phyloP scores from a whole-genome alignment of 1,139 yeast genomes.

The Protomyces gravidus region DNA sequence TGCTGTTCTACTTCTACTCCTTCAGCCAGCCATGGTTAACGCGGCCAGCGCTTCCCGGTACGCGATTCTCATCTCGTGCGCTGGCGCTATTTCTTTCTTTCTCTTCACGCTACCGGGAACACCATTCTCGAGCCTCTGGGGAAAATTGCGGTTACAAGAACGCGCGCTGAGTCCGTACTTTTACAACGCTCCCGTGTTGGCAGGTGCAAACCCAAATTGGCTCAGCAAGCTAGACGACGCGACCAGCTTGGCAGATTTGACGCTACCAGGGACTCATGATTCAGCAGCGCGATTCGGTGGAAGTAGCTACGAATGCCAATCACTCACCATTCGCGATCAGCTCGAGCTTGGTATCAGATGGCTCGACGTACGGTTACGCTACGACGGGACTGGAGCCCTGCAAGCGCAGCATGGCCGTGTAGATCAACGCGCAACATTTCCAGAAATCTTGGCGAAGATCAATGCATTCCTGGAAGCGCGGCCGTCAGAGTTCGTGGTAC shows the following conservation, averaged over 20 bases:
- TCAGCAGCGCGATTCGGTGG: slow-evolving; percentile 22
- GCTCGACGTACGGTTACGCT: slow-evolving; percentile 15
- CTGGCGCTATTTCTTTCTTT: not conserved
- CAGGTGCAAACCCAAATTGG: not conserved
- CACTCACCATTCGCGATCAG: slow-evolving; percentile 14
- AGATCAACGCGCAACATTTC: slow-evolving; percentile 5
- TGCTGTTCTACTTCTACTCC: not conserved
- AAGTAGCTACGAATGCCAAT: slow-evolving; percentile 16
- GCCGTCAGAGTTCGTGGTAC: slow-evolving; percentile 8
- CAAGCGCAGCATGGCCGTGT: slow-evolving; percentile 24
- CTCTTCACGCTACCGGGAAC: not conserved
- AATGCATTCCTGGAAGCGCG: not conserved
- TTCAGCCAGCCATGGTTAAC: not conserved
- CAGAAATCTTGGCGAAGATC: slow-evolving; percentile 5
- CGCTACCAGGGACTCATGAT: slow-evolving; percentile 20
- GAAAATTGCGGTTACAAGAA: not conserved
- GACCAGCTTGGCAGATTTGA: slow-evolving; percentile 9
- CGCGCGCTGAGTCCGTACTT: not conserved
- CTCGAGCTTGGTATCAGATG: slow-evolving; percentile 14
- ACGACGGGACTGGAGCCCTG: not conserved
- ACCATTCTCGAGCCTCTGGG: not conserved
- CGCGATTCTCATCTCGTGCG: not conserved
- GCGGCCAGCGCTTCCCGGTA: not conserved
- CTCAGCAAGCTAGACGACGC: slow-evolving; percentile 6
- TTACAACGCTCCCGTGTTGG: not conserved